Evolutionary conservation across 441 rosid genomes (phyloP).

Genomic region (Croton laevigatus): DNA sequence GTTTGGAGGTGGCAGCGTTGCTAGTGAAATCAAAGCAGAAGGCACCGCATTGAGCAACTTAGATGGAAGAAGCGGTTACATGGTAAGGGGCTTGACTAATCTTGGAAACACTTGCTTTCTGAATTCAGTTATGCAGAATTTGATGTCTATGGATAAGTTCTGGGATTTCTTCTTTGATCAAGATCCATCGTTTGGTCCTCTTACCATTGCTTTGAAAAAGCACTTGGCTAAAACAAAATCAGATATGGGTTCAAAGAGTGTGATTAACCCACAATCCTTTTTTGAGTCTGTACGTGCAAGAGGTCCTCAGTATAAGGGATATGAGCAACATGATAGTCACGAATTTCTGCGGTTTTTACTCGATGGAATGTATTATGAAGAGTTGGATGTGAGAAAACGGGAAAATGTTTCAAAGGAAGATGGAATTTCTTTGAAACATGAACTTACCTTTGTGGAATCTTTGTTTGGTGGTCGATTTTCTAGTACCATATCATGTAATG

Average conservation of each 20-base stretch:
- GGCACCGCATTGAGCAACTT: conserved; percentile 27
- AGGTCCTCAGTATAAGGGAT: conserved; percentile 91
- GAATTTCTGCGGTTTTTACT: conserved; percentile 84
- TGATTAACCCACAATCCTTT: conserved; percentile 62
- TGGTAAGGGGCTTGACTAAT: conserved; percentile 74
- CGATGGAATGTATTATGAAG: conserved; percentile 80
- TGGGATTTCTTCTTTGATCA: conserved; percentile 50
- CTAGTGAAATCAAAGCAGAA: conserved; percentile 42
- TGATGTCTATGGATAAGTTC: conserved; percentile 61
- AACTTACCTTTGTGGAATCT: conserved; percentile 61
- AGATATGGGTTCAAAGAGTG: conserved; percentile 54
- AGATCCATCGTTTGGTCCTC: conserved; percentile 51
- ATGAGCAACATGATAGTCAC: conserved; percentile 94
- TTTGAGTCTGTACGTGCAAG: conserved; percentile 65
- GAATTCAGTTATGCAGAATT: conserved; percentile 90
- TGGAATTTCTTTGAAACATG: conserved; percentile 34
- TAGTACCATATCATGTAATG: conserved; percentile 77
- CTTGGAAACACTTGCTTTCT: conserved; percentile 97
- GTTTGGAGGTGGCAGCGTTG: conserved; percentile 60
- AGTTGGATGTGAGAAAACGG: conserved; percentile 50
- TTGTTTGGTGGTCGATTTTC: conserved; percentile 83
- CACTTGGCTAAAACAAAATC: conserved; percentile 61
- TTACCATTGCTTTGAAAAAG: conserved; percentile 66
- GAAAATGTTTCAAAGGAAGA: conserved; percentile 34
- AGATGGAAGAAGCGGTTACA: conserved; percentile 49